Percentiles rank a stretch among this genome's conserved stretches.
phyloP scores from a whole-genome alignment of 106 monocot species.

The Narthecium ossifragum region DNA sequence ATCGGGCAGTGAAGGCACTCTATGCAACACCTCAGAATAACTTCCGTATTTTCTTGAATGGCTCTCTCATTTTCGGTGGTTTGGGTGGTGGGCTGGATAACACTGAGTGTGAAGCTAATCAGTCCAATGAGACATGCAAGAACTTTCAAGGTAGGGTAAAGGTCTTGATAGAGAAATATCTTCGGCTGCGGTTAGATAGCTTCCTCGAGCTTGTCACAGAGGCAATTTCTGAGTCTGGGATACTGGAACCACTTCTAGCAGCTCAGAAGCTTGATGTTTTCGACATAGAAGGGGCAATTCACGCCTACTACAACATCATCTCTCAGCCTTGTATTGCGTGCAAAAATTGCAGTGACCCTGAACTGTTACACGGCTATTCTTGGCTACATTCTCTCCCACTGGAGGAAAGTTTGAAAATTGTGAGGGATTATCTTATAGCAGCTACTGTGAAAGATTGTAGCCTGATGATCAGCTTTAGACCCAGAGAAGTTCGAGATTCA shows the following conservation, averaged over 20 bases:
- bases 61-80: slow-evolving; percentile 60
- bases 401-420: slow-evolving; percentile 54
- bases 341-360: slow-evolving; percentile 33
- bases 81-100: slow-evolving; percentile 45
- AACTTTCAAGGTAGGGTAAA: slow-evolving; percentile 29
- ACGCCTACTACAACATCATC: slow-evolving; percentile 67
- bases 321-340: slow-evolving; percentile 66
- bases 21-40: slow-evolving; percentile 78
- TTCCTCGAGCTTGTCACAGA: slow-evolving; percentile 72
- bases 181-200: slow-evolving; percentile 31
- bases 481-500: slow-evolving; percentile 3
- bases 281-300: slow-evolving; percentile 92
- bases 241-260: slow-evolving; percentile 50
- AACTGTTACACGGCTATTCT: slow-evolving; percentile 29
- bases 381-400: slow-evolving; percentile 58
- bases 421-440: slow-evolving; percentile 56
- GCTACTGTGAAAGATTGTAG: slow-evolving; percentile 90
- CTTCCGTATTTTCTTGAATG: slow-evolving; percentile 73
- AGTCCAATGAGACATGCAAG: slow-evolving; percentile 11
- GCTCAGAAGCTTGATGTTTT: slow-evolving; percentile 70
- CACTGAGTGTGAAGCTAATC: slow-evolving; percentile 5
- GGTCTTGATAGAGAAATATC: slow-evolving; percentile 8
- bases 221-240: slow-evolving; percentile 38
- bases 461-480: slow-evolving; percentile 82
- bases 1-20: slow-evolving; percentile 49